Evolutionary conservation across 768 basidiomycete genomes (phyloP), one percentile per base, ranked within the genome.

Genomic region (Epithele typhae): DNA sequence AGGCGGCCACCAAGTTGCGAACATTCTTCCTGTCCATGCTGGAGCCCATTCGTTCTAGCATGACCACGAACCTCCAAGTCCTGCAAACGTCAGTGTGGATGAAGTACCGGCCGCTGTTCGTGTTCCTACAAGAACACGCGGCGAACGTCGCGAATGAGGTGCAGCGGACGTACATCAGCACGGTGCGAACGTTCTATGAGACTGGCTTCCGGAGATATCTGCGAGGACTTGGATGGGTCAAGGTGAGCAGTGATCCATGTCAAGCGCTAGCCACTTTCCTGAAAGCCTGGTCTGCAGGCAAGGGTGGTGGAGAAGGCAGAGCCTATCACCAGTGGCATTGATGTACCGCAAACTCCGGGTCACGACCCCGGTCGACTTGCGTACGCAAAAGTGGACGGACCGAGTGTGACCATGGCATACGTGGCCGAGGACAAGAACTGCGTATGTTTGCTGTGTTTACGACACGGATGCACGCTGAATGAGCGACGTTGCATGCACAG

Each of bases 131-230:
- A 52, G 82, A 90, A n/a, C 87, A 92, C 51, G 87, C 87, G 5
- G 75, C 84, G 7, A 74, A 74, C 25, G 87, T 93, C 24, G 93
- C 96, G 3, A 76, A 76, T 37, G 94, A 98, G 64, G 70, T 99
- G 19, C 92, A 92, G 62, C 74, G 91, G 42, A 84, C 89, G 3
- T 99, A 99, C 63, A 69, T 87, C 23, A 78, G 78, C 25, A 80
- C 87, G 21, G 86, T 89, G 12, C 81, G 93, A 33, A 77, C 89
- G 18, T 99, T 96, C 63, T 97, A 92, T 49, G 96, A 99, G 68
- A 98, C 96, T 18, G 91, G 87, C 0, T 94, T 97, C 63, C 73
- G 96, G 51, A 72, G 96, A 35, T 99, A 98, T 63, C 76, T 83
- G 19, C 75, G 96, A 37, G 86, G 84, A 59, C 70, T 99, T 38